Conservation (phyloP, 805 yeast species). For the Candida fluviatilis region DNA sequence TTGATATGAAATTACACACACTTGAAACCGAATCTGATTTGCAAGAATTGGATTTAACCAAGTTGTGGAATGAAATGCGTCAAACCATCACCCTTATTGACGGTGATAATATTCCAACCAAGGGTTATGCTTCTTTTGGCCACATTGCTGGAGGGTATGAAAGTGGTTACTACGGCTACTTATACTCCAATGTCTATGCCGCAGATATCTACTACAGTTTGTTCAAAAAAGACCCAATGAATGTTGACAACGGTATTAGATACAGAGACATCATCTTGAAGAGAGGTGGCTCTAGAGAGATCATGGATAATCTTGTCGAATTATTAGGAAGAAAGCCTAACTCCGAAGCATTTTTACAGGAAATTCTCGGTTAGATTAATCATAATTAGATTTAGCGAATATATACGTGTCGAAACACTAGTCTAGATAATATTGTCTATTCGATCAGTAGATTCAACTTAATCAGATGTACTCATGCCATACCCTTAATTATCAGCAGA, state of each 20-base stretch:
- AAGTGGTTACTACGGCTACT: conserved; percentile 81
- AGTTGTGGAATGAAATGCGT: conserved; percentile 64
- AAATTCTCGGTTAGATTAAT: conserved; percentile 34
- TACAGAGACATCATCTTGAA: conserved; percentile 68
- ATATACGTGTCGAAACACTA: too few relatives aligned
- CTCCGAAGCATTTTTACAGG: conserved; percentile 67
- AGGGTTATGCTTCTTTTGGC: conserved; percentile 73
- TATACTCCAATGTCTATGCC: conserved; percentile 84
- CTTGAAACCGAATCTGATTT: conserved; percentile 33
- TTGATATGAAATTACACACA: conserved; percentile 71
- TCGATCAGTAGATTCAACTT: too few relatives aligned
- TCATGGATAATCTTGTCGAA: conserved; percentile 57
- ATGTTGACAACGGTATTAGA: conserved; percentile 52
- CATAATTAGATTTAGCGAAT: neutral
- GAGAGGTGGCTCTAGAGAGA: conserved; percentile 73
- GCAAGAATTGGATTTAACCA: conserved; percentile 42
- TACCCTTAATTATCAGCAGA: conserved; percentile 30
- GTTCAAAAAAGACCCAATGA: conserved; percentile 67
- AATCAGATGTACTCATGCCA: too few relatives aligned
- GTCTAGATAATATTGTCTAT: too few relatives aligned
- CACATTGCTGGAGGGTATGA: conserved; percentile 83
- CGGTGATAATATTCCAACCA: conserved; percentile 51
- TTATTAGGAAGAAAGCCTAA: conserved; percentile 75
- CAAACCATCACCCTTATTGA: conserved; percentile 57
- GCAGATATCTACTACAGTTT: conserved; percentile 73